A percentile compares a stretch with the other conserved stretches of the same genome.
phyloP scores from a whole-genome alignment of 805 yeast species.

The Candida railenensis region DNA sequence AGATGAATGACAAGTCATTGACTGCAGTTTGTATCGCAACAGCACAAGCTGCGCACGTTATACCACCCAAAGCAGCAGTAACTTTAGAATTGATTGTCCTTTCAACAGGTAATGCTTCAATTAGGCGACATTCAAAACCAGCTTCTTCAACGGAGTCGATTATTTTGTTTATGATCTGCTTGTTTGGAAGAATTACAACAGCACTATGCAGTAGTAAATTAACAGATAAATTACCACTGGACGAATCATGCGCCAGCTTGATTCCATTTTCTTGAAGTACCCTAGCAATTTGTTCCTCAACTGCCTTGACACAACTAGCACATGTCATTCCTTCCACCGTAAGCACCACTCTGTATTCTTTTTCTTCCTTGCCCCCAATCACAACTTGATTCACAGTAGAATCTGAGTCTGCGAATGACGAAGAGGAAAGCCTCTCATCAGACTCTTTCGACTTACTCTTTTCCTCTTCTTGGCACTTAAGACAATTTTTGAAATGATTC shows the following conservation, averaged over 20 bases:
- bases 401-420: conserved; percentile 10
- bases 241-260: conserved; percentile 5
- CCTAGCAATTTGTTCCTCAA: conserved; percentile 27
- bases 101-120: conserved; percentile 60
- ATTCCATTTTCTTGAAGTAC: conserved; percentile 17
- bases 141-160: conserved; percentile 24
- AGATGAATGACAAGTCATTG: conserved; percentile 49
- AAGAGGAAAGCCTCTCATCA: no score
- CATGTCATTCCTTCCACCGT: conserved; percentile 50
- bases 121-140: conserved; percentile 47
- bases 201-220: conserved; percentile 55
- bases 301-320: conserved; percentile 33
- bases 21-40: conserved; percentile 51
- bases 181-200: conserved; percentile 50
- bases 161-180: conserved; percentile 40
- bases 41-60: conserved; percentile 73
- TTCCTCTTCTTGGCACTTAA: conserved; percentile 34
- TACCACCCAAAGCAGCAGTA: conserved; percentile 66
- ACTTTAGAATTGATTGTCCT: conserved; percentile 49
- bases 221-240: conserved; percentile 40
- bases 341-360: conserved; percentile 47
- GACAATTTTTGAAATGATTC: conserved; percentile 42
- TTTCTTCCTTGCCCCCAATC: conserved; percentile 17
- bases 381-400: conserved; percentile 17
- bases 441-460: conserved; percentile 10